Base-by-base conservation (phyloP, 2,329 filamentous ascomycete genomes). In the Coleophoma crateriformis region DNA sequence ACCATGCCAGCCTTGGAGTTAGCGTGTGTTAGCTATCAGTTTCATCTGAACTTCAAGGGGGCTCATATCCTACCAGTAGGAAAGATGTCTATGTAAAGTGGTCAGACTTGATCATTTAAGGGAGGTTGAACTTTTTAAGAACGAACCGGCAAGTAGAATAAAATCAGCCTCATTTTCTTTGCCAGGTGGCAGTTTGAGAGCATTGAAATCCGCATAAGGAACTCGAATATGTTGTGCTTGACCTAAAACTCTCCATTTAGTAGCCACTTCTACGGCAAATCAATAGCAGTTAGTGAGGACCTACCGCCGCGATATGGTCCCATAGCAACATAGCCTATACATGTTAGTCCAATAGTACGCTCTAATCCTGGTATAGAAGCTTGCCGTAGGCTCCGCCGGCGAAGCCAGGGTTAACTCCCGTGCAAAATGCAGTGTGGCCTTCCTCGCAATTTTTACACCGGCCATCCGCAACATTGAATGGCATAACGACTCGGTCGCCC, bases 131-230 rank as follows among this genome's bases (percentile, higher is more conserved):
- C 2, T 19, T 19, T 19, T 19, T 19, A 19, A 19, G 19, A 19
- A 19, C 19, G 19, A 19, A 19, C 19, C 19, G 19, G 74, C 74
- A 3, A 77, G 61, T 8, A 77, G 55, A 46, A 77, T 77, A 54
- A 82, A 85, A 56, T 84, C 82, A 0, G 75, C 70, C 60, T 86
- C 82, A 43, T 82, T 70, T 22, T 43, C 40, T 43, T 53, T 84
- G 1, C 81, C 82, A 7, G 74, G 67, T 1, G 83, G 82, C 2
- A 87, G 67, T 47, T 77, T 77, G 33, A 87, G 64, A 6, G 78
- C 78, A 52, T 86, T 86, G 67, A 85, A 85, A 59, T 86, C 83
- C 1, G 82, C 83, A 50, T 79, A 85, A 0, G 83, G 83, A 2
- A 86, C 77, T 3, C 81, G 73, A 15, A 86, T 67, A 50, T 81